Evolutionary conservation across 2,329 filamentous ascomycete species (phyloP), one percentile per base, ranked within the genome.

Genomic region (Trichoderma atroviride): DNA sequence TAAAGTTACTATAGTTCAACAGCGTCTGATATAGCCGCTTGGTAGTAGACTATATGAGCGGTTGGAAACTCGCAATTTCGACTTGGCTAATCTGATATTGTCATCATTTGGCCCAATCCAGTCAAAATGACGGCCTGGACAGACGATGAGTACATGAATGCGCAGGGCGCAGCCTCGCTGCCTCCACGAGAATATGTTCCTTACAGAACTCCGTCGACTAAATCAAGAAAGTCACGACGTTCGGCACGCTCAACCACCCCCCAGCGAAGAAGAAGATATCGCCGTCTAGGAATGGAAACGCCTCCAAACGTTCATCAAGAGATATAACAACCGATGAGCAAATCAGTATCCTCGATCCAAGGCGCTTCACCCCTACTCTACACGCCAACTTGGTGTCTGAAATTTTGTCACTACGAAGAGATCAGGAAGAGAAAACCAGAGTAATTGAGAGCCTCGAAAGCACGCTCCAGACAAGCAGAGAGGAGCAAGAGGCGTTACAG

Each of bases 301-400:
- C 77, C 27, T 81, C 80, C 10, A 87, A 87, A 72, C 80, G 88
- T 74, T 81, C 84, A 24, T 86, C 87, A 16, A 83, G 85, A 69
- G 89, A 93, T 76, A 79, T 88, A 29, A 81, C 83, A 27, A 86
- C 82, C 67, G 89, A 95, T 73, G 91, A 95, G 72, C 88, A 83
- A 56, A 89, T 94, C 69, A 86, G 87, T 73, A 89, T 93, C 27
- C 84, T 97, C 35, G 96, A 99, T 76, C 94, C 96, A 3, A 89
- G 95, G 68, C 88, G 96, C 47, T 97, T 99, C 77, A 99, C 96
- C 0, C 96, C 96, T 1, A 98, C 94, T 0, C 83, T 99, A 13
- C 96, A 98, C 79, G 96, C 96, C 10, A 97, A 93, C 61, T 83
- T 99, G 7, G 95, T 99, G 0, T 95, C 95, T 0, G 96, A 99